These are phyloP conservation scores for Polychaeton citri DNA, from an alignment of 2,329 filamentous ascomycete species.

Conservation along the genomic window DNA sequence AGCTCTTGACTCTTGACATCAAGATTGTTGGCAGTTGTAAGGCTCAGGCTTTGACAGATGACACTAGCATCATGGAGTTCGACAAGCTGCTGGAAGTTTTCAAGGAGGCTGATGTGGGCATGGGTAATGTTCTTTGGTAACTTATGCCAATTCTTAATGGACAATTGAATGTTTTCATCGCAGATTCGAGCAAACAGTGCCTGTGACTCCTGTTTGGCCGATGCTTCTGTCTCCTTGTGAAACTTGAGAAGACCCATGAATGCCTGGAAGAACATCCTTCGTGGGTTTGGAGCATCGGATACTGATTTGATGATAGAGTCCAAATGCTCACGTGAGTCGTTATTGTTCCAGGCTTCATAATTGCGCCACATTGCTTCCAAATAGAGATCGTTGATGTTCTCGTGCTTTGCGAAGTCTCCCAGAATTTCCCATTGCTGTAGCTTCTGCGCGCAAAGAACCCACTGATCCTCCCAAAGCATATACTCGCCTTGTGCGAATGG, in stretches of 20 bases:
- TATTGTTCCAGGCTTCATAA: constrained; percentile 84
- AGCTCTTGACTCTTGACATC: constrained; percentile 92
- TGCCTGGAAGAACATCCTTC: constrained; percentile 91
- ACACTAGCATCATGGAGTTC: constrained; percentile 95
- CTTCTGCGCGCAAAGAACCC: constrained; percentile 95
- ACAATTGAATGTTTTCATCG: constrained; percentile 93
- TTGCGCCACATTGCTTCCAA: constrained; percentile 93
- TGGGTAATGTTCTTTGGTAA: constrained; percentile 87
- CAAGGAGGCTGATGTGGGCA: constrained; percentile 84
- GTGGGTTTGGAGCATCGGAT: constrained; percentile 89
- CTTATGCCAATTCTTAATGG: constrained; percentile 97
- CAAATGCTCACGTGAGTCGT: constrained; percentile 74
- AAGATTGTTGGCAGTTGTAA: constrained; percentile 71
- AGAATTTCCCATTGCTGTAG: constrained; percentile 98
- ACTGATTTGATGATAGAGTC: constrained; percentile 93
- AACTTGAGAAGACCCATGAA: constrained; percentile 95
- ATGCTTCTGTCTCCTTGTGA: constrained; percentile 70
- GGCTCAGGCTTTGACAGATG: constrained; percentile 80
- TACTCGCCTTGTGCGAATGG: constrained; percentile 96
- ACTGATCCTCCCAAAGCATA: constrained; percentile 99
- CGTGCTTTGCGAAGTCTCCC: constrained; percentile 94
- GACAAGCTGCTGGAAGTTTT: constrained; percentile 96
- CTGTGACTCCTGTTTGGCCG: constrained; percentile 43
- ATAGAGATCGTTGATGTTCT: constrained; percentile 93
- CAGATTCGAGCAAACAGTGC: constrained; percentile 64